These are phyloP conservation scores for Solanum acaule DNA, from an alignment of 257 asterid genomes.

Conservation along the genomic window DNA sequence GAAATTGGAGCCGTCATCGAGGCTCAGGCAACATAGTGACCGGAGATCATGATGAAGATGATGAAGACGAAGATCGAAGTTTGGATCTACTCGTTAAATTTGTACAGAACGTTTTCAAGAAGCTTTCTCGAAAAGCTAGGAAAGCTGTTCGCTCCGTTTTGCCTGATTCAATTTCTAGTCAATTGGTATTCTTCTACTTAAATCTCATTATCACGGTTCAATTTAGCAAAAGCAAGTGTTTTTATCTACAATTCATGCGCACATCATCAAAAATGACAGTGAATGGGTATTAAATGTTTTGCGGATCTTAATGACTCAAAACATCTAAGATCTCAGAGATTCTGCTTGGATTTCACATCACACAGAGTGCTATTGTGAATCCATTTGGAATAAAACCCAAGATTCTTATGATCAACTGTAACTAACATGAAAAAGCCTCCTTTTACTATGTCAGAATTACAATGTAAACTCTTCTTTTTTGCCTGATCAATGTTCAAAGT, in stretches of 20 bases:
- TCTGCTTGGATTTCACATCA: neutral
- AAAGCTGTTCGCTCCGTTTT: constrained; percentile 84
- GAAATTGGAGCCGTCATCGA: constrained; percentile 40
- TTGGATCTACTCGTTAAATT: constrained; percentile 77
- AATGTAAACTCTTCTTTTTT: neutral
- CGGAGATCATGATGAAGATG: constrained; percentile 61
- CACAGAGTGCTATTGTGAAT: neutral
- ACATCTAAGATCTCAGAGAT: neutral
- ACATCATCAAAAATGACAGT: neutral
- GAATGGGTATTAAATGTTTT: neutral
- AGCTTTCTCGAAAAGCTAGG: constrained; percentile 78
- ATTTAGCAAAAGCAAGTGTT: neutral
- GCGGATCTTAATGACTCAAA: neutral
- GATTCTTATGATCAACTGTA: neutral
- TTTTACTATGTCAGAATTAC: neutral
- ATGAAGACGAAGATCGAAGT: constrained; percentile 79
- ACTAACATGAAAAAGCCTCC: neutral
- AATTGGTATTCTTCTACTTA: constrained; percentile 37
- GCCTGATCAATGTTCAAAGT: neutral
- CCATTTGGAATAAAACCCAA: neutral
- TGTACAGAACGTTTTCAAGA: constrained; percentile 71
- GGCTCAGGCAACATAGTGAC: constrained; percentile 23
- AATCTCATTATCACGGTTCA: neutral
- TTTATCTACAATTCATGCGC: neutral
- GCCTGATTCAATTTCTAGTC: constrained; percentile 64